Evolutionary conservation across 2,329 filamentous ascomycete species (phyloP), one percentile per base, ranked within the genome.

Genomic region (Colletotrichum endophyticum): DNA sequence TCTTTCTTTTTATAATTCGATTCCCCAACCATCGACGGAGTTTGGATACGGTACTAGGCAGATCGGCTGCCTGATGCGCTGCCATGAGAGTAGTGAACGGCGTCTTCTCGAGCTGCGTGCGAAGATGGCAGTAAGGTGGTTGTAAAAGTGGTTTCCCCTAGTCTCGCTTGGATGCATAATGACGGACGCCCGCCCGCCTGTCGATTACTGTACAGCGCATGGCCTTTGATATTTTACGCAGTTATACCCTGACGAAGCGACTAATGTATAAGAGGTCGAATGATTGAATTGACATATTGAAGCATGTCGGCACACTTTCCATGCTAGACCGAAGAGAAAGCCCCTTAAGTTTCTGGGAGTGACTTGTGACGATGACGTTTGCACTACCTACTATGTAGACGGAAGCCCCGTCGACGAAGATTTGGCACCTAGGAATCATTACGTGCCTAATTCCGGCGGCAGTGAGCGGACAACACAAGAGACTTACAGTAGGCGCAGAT

Each of bases 211-310:
- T 82, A 81, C 80, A 81, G 79, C 80, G 79, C 80, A 34, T 28
- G 66, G 44, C 22, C 56, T 27, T 30, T 61, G 49, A 83, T 80
- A 79, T 79, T 83, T 82, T 77, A 70, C 66, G 66, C 34, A 71
- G 62, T 72, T 85, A 85, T 85, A 85, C 84, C 84, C 84, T 80
- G 79, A 80, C 77, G 80, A 79, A 83, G 80, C 77, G 79, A 82
- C 75, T 84, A 84, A 84, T 84, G 79, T 79, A 80, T 79, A 81
- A 78, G 81, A 59, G 28, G 49, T 72, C 39, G 49, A 67, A 72
- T 75, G 61, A 75, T 63, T 66, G 34, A 75, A 66, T 61, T 57
- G 56, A 59, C 22, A 16, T 62, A 32, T n/a, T 30, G 12, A 62
- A 34, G 16, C 25, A 28, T 28, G 8, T 9, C 6, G 56, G 27